Conservation (phyloP, 345 rosid species). For the Excoecaria agallocha region DNA sequence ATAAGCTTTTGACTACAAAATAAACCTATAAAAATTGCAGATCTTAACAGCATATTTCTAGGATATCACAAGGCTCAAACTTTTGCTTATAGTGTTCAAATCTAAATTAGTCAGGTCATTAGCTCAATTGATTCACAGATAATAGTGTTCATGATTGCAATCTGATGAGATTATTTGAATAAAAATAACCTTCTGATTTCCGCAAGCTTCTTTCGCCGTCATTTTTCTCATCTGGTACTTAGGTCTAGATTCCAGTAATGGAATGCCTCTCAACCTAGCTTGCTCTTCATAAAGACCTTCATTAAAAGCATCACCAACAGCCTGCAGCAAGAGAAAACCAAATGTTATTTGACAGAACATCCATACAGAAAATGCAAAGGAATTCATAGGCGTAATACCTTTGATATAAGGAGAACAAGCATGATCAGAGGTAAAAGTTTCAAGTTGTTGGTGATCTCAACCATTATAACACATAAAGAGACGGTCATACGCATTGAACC, state of each 20-base stretch:
- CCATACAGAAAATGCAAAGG: slow-evolving; percentile 12
- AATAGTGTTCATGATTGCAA: background rate
- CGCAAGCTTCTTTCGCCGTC: slow-evolving; percentile 82
- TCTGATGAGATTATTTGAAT: background rate
- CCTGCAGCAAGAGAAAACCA: slow-evolving; percentile 40
- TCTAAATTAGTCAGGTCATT: background rate
- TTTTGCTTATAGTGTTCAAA: background rate
- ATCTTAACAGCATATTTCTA: background rate
- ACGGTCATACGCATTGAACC: slow-evolving; percentile 99
- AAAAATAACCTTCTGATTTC: slow-evolving; percentile 64
- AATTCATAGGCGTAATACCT: slow-evolving; percentile 51
- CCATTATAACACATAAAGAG: slow-evolving; percentile 94
- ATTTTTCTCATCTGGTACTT: slow-evolving; percentile 73
- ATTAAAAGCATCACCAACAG: slow-evolving; percentile 97
- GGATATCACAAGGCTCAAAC: background rate
- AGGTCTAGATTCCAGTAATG: slow-evolving; percentile 87
- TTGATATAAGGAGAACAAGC: slow-evolving; percentile 97
- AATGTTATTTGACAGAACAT: slow-evolving; percentile 5
- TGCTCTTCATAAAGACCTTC: slow-evolving; percentile 94
- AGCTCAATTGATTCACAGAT: background rate
- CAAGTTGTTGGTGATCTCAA: slow-evolving; percentile 94
- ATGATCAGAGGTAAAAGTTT: slow-evolving; percentile 90
- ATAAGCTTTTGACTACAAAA: background rate
- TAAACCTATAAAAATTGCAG: background rate
- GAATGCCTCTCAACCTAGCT: slow-evolving; percentile 74